phyloP scores from a whole-genome alignment of 140 eudicot genomes.

The Flaveria floridana region DNA sequence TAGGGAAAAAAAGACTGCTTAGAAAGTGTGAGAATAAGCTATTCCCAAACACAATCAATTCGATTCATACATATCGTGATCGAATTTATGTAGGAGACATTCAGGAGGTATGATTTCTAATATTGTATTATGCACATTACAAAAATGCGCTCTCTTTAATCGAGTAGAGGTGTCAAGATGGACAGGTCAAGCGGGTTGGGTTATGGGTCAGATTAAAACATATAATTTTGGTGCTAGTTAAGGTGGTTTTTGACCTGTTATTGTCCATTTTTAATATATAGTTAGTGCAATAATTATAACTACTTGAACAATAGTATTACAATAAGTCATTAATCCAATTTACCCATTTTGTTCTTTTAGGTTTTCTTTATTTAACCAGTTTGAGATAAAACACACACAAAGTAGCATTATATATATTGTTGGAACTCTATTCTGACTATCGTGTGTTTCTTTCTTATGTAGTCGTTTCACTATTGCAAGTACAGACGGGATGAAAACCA shows the following conservation, averaged over 20 bases:
- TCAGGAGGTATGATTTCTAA: slow-evolving; percentile 68
- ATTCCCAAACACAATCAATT: slow-evolving; percentile 80
- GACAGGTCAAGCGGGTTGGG: not conserved
- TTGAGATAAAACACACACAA: not conserved
- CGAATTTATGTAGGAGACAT: slow-evolving; percentile 97
- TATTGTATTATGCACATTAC: not conserved
- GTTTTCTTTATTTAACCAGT: not conserved
- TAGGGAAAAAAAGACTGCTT: slow-evolving; percentile 81
- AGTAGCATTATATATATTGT: not conserved
- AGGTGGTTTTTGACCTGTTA: not conserved
- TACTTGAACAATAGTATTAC: not conserved
- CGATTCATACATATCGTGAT: slow-evolving; percentile 92
- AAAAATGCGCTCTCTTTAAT: not conserved
- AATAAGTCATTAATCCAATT: not conserved
- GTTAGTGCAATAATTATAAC: not conserved
- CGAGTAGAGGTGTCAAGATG: slow-evolving; percentile 12
- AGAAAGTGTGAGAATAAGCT: slow-evolving; percentile 96
- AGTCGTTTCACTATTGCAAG: slow-evolving; percentile 98
- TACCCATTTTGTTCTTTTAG: not conserved
- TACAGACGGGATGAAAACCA: slow-evolving; percentile 96
- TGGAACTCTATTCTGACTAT: slow-evolving; percentile 6
- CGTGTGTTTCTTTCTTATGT: not conserved
- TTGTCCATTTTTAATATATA: not conserved
- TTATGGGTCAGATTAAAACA: not conserved
- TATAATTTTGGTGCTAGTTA: not conserved